phyloP scores from a whole-genome alignment of 345 rosid species.

The Ailanthus altissimus region DNA sequence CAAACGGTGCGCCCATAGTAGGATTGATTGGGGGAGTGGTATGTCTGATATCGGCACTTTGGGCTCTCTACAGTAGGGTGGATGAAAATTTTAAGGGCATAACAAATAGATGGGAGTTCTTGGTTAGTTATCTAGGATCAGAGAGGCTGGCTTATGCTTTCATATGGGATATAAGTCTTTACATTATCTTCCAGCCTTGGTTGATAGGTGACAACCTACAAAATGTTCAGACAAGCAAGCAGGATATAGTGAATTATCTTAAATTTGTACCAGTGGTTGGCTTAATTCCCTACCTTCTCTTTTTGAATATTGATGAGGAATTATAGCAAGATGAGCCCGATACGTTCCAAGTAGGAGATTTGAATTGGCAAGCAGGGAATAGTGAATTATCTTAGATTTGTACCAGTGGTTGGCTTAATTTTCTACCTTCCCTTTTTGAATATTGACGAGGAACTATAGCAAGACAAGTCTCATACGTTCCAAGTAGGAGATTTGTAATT shows the following conservation, averaged over 20 bases:
- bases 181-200: constrained; percentile 95
- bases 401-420: constrained; percentile 79
- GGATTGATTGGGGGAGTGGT: constrained; percentile 77
- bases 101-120: constrained; percentile 64
- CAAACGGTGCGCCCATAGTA: constrained; percentile 65
- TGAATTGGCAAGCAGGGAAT: constrained; percentile 46
- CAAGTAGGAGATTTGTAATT: no score
- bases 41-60: constrained; percentile 61
- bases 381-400: constrained; percentile 65
- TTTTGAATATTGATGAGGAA: constrained; percentile 53
- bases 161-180: constrained; percentile 83
- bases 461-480: no score
- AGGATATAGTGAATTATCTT: constrained; percentile 53
- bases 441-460: constrained; percentile 40
- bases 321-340: no score
- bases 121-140: constrained; percentile 68
- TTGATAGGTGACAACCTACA: constrained; percentile 77
- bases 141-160: constrained; percentile 93
- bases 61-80: constrained; percentile 75
- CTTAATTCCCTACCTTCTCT: constrained; percentile 64
- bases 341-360: no score
- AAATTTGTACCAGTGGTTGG: constrained; percentile 85
- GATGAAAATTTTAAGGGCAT: constrained; percentile 65
- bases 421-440: constrained; percentile 66
- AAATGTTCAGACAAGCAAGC: constrained; percentile 59